phyloP scores from a whole-genome alignment of 163 green algal genomes.

The Prototheca wickerhamii region DNA sequence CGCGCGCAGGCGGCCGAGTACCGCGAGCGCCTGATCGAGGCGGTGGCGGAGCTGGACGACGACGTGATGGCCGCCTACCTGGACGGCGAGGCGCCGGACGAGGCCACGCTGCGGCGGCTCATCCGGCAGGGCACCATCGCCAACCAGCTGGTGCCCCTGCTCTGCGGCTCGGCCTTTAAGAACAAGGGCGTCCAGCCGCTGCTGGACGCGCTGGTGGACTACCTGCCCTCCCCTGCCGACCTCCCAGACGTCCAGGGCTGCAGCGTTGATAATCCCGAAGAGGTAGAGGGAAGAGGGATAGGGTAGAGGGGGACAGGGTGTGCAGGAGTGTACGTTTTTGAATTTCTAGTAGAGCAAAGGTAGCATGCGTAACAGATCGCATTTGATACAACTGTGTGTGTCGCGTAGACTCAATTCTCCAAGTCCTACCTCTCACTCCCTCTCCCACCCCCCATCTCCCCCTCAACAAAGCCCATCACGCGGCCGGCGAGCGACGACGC shows the following conservation, averaged over 20 bases:
- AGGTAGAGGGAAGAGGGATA: slow-evolving; percentile 14
- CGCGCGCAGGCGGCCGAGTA: slow-evolving; percentile 75
- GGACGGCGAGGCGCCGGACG: slow-evolving; percentile 62
- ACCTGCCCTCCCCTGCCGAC: slow-evolving; percentile 89
- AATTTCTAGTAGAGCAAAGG: no score
- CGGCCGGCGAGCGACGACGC: slow-evolving; percentile 69
- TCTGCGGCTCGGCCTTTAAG: slow-evolving; percentile 88
- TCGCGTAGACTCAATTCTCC: no score
- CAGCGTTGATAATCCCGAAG: slow-evolving; percentile 65
- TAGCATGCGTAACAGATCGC: no score
- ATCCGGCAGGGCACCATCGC: slow-evolving; percentile 86
- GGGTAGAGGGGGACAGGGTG: neutral
- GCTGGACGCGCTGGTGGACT: slow-evolving; percentile 88
- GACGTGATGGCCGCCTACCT: slow-evolving; percentile 74
- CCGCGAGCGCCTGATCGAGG: slow-evolving; percentile 84
- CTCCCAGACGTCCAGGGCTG: slow-evolving; percentile 47
- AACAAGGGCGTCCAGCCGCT: slow-evolving; percentile 99
- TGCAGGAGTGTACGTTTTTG: no score
- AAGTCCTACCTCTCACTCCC: neutral
- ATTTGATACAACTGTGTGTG: no score
- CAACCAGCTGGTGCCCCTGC: slow-evolving; percentile 60
- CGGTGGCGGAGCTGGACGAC: slow-evolving; percentile 85
- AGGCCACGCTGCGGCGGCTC: slow-evolving; percentile 67
- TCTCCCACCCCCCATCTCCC: neutral
- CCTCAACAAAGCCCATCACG: slow-evolving; percentile 39